Evolutionary conservation across 2,329 filamentous ascomycete species (phyloP), one percentile per base, ranked within the genome.

Genomic region (Xylariomycetidae sp.): DNA sequence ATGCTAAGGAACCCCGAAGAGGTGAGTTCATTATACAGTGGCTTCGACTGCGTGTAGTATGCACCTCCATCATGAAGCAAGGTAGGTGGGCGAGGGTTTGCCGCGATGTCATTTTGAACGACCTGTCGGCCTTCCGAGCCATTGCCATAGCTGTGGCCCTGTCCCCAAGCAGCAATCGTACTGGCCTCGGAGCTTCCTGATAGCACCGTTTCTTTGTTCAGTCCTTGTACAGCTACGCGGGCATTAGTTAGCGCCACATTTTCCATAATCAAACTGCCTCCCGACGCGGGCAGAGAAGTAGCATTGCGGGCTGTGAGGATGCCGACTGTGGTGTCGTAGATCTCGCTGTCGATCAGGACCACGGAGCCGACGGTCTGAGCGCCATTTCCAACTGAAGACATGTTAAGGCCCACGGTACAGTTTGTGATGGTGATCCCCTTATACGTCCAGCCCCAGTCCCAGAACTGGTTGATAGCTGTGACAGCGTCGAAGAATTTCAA

Each of bases 381-480:
- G 20, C 65, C 67, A 10, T 57, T 47, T 31, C 51, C 30, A 25
- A 15, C 14, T 60, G 65, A 70, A 10, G 69, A 72, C 69, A 88
- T 80, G 51, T 85, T 77, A 37, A 87, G 66, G 10, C 81, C 84
- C 19, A 84, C 66, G 8, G 63, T 63, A 51, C 80, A 84, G 51
- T 82, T 69, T 50, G 76, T 70, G 57, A 86, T 74, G 16, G 59
- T 64, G 14, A 85, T 54, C 15, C 73, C 77, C 58, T 84, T 82
- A 64, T 85, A 84, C 5, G 77, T 81, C 79, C 81, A 88, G 2
- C 77, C 74, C 84, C 83, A 88, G 55, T 83, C 76, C 83, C 83
- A 88, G 41, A 82, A 73, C 65, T 85, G 79, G 54, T 72, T 74
- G 37, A 87, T 77, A 29, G 79, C 84, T 9, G 78, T 82, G 47